Base-by-base conservation (phyloP, 331 rosid species). In the Malus hybrid region DNA sequence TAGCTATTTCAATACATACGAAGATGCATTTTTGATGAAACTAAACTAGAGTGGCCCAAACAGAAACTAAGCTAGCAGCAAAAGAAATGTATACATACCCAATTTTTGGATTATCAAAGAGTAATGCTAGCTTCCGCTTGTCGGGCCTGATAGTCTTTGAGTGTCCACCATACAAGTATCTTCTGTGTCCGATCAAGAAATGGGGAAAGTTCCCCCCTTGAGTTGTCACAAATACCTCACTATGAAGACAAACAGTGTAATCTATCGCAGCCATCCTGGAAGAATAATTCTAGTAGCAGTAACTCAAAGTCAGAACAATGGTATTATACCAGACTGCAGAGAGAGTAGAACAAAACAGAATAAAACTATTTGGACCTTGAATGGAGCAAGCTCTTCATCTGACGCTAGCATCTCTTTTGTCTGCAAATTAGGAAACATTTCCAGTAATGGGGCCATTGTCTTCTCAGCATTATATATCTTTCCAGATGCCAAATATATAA, bases 251-350 rank as follows among this genome's bases (percentile, higher is more conserved):
- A 81, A 94, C 99, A 31, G 97, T 92, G 85, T 94, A 94, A 83
- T 94, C 99, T 81, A 92, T 83, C 56, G 99, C 97, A 79, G 99
- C 99, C 99, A 94, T 94, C 91, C 99, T 87, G 85, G 99, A 94
- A 77, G 99, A 94, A 86, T 72, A 94, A 76, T 84, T 90, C 98
- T 94, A 83, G 81, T 68, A 80, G 69, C 79, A 82, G 80, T 28
- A 87, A 73, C 84, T 70, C 11, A 62, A 24, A 70, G 88, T 88
- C 80, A 89, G 83, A 78, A 87, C 64, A 80, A 67, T 36, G 69
- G 70, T 74, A 73, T 33, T 14, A 42, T 54, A 80, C 57, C 70
- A 70, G 20, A 73, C 77, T 50, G 10, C 39, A 59, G 65, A 73
- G 56, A 48, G 10, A 20, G 34, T 36, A 72, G 55, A 65, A 71